Percentiles rank a stretch among this genome's conserved stretches.
Conservation (phyloP, 1,284 basidiomycete species). For the Heliocybe sulcata region DNA sequence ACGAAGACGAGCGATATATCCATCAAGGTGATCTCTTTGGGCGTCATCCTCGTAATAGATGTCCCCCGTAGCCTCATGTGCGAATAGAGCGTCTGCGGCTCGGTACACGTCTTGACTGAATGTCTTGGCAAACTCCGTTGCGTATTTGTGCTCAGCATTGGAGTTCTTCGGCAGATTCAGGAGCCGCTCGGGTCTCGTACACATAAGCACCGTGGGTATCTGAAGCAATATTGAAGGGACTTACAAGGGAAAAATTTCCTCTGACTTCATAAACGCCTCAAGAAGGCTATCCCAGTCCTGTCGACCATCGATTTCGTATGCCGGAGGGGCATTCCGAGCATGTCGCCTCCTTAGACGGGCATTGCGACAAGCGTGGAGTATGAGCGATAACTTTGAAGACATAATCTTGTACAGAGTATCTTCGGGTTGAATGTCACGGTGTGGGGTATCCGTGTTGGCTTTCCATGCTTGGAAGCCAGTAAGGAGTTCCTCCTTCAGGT, state of each 20-base stretch:
- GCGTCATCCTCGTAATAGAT: too few relatives aligned
- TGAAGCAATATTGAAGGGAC: not conserved
- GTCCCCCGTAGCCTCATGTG: too few relatives aligned
- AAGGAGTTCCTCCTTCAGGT: not conserved
- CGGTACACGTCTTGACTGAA: too few relatives aligned
- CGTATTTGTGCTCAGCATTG: not conserved
- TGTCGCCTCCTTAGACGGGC: not conserved
- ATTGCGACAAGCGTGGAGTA: not conserved
- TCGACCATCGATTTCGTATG: not conserved
- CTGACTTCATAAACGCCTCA: not conserved
- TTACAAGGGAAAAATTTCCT: not conserved
- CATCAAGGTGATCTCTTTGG: too few relatives aligned
- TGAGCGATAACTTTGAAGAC: not conserved
- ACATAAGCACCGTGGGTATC: not conserved
- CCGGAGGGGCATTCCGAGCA: not conserved
- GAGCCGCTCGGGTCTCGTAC: not conserved
- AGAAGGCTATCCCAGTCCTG: not conserved
- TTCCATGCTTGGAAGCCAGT: not conserved
- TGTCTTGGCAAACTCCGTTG: not conserved
- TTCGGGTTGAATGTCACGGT: not conserved
- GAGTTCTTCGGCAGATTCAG: not conserved
- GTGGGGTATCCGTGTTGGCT: not conserved
- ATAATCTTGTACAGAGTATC: not conserved
- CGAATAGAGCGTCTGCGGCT: too few relatives aligned
- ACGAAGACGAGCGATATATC: too few relatives aligned